These are phyloP conservation scores for Cryptococcus floricola DNA, from an alignment of 1,284 basidiomycete species.

Conservation along the genomic window DNA sequence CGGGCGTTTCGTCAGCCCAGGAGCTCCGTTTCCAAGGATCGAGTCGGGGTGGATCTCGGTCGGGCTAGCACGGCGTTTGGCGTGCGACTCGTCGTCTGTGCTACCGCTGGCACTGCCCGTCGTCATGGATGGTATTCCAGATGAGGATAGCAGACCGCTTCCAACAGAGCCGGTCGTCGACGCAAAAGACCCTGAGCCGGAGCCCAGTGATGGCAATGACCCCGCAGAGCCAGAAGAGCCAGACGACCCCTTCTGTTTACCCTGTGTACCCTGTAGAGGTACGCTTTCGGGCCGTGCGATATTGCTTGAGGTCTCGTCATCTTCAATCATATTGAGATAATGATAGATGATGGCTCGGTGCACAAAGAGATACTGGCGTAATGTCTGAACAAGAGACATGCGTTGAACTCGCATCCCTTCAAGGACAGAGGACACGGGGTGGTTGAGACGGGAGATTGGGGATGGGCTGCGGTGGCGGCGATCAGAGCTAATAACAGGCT, in stretches of 20 bases:
- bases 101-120: constrained; percentile 3
- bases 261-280: too few relatives aligned
- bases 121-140: background rate
- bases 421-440: constrained; percentile 71
- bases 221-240: background rate
- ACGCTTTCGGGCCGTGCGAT: too few relatives aligned
- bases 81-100: constrained; percentile 39
- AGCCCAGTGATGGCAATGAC: background rate
- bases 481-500: constrained; percentile 23
- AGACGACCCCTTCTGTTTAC: too few relatives aligned
- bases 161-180: too few relatives aligned
- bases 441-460: constrained; percentile 59
- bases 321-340: constrained; percentile 70
- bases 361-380: constrained; percentile 85
- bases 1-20: constrained; percentile 37
- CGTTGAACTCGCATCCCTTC: constrained; percentile 86
- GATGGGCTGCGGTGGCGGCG: constrained; percentile 53
- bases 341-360: constrained; percentile 80
- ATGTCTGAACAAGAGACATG: constrained; percentile 84
- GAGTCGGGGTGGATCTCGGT: constrained; percentile 37
- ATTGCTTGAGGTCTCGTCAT: constrained; percentile 46
- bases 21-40: constrained; percentile 7
- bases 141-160: too few relatives aligned
- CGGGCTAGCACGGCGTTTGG: constrained; percentile 40
- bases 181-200: background rate